Evolutionary conservation across 208 protist genomes (phyloP), one percentile per base, ranked within the genome.

Genomic region (Entamoeba invadens): DNA sequence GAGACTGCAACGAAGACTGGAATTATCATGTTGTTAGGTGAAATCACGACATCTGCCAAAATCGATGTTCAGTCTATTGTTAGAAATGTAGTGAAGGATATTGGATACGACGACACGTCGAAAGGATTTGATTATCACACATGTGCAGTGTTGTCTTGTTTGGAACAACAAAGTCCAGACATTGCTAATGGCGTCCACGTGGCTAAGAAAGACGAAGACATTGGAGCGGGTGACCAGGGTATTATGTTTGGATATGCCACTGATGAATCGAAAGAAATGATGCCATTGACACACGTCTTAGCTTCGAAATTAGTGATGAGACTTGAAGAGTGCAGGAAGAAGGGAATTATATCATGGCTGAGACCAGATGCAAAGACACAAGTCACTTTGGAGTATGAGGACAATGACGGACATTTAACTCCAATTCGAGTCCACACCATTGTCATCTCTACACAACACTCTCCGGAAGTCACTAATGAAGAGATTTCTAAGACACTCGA

Each of bases 161-260:
- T 99, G 94, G 97, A 99, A 96, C 97, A 99, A 96, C 98, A 99
- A 97, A 99, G 98, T 44, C 98, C 98, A 91, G 98, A 99, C 94
- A 99, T 99, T 95, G 98, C 96, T 92, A 96, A 99, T 94, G 97
- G 97, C 95, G 98, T 99, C 91, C 98, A 99, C 96, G 96, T 98
- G 91, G 3, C 8, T 14, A 97, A 98, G 94, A 94, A 97, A 45
- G 96, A 97, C 51, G 97, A 99, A 95, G 97, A 99, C 94, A 96
- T 99, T 93, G 98, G 98, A 94, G 99, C 99, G 93, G 99, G 99
- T 94, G 99, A 99, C 95, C 98, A 99, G 94, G 98, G 99, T 93
- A 97, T 99, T 96, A 99, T 99, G 99, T 99, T 99, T 95, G 99
- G 98, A 92, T 99, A 99, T 96, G 99, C 99, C 51, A 98, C 98